Base-by-base conservation (phyloP, 2,329 filamentous ascomycete species). In the Nectriaceae sp. region DNA sequence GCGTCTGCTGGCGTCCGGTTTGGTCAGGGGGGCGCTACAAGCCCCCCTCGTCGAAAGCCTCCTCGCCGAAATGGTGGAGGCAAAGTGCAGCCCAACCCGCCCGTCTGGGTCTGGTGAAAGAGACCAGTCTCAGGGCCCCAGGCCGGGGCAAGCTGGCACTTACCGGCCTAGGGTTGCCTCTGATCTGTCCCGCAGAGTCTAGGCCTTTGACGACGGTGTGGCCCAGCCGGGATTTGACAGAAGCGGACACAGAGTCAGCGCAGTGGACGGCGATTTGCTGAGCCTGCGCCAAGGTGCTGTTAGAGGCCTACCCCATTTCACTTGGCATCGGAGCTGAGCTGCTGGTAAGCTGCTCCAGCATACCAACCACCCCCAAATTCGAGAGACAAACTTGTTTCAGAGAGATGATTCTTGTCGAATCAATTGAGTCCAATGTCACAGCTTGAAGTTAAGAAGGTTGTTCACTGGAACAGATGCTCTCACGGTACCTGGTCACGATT, bases 231-330 rank as follows among this genome's bases (percentile, higher is more conserved):
- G 26, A 31, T 10, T 31, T 8, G 26, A 31, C 15, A 15, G 10
- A 31, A 31, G 26, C 15, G 26, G 15, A 31, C 26, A 31, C 26
- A 31, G 26, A 31, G 26, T 10, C 26, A 15, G 26, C 24, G 24
- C 6, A 13, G 11, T 33, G 18, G 29, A 29, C 40, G 22, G 22
- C 44, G 44, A 51, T 51, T 47, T 51, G 44, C 49, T 48, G 31
- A 33, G 42, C 42, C 38, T 24, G 26, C 42, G 46, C 49, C 49
- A 49, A 39, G 15, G 33, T 13, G 13, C 44, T 20, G 44, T 16
- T 36, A 31, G 40, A 43, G 24, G 44, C n/a, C 40, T 44, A 37
- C 33, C 15, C 6, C 13, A 13, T 13, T 29, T 29, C 6, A 29
- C 13, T 6, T 29, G 24, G 24, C 24, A 13, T 29, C 24, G 24